phyloP scores from a whole-genome alignment of 2,329 filamentous ascomycete genomes.

The Endoconidiophora laricicola region DNA sequence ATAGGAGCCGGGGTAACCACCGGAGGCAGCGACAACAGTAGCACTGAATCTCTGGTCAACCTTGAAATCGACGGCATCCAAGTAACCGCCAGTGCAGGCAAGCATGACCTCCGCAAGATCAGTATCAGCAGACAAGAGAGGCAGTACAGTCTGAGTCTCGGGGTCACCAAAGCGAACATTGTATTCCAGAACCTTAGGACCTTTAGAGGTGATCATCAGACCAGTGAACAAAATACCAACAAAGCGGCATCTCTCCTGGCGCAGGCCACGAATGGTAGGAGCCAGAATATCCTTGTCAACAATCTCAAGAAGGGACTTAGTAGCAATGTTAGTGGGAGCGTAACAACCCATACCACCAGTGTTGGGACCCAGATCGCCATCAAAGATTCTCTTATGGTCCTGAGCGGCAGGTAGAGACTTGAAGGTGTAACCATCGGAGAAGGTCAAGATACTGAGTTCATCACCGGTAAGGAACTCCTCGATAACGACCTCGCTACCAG shows the following conservation, averaged over 20 bases:
- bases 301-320: constrained; percentile 55
- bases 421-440: constrained; percentile 78
- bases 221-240: constrained; percentile 70
- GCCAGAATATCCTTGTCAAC: constrained; percentile 73
- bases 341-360: constrained; percentile 98
- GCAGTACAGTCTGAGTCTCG: constrained; percentile 74
- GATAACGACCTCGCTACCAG: constrained; percentile 83
- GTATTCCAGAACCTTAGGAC: constrained; percentile 77
- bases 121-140: constrained; percentile 58
- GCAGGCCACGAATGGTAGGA: constrained; percentile 80
- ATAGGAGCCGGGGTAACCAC: constrained; percentile 78
- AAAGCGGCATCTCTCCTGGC: constrained; percentile 58
- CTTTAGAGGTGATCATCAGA: constrained; percentile 75
- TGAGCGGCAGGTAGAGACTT: constrained; percentile 77
- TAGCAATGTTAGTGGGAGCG: constrained; percentile 69
- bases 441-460: constrained; percentile 79
- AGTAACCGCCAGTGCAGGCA: constrained; percentile 59
- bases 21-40: constrained; percentile 86
- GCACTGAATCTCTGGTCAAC: constrained; percentile 58
- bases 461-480: constrained; percentile 87
- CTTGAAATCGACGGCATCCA: constrained; percentile 53
- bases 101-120: constrained; percentile 82
- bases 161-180: constrained; percentile 88
- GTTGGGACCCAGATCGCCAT: constrained; percentile 80
- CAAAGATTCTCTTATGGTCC: constrained; percentile 89